Evolutionary conservation across 495 filamentous ascomycete species (phyloP).

Genomic region (Pyronema domesticum): DNA sequence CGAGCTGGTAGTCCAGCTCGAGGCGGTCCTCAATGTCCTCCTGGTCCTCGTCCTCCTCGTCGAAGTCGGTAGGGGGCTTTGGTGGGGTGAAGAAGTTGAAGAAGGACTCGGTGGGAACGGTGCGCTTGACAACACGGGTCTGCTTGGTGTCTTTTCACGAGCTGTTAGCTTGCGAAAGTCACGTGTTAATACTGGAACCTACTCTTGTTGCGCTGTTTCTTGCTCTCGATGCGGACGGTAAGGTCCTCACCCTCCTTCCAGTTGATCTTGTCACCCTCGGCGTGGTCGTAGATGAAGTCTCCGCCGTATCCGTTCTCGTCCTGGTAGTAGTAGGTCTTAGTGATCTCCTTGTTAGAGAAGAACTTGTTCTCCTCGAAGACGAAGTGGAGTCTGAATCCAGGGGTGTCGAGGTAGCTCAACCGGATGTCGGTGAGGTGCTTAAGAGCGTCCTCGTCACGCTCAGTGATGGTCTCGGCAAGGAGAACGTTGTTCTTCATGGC

Average conservation of each 20-base stretch:
- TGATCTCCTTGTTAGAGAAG: constrained; percentile 91
- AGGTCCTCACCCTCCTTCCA: constrained; percentile 90
- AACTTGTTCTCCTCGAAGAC: constrained; percentile 88
- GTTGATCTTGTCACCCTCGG: constrained; percentile 91
- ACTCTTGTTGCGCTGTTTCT: constrained; percentile 99
- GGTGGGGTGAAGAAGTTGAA: constrained; percentile 99
- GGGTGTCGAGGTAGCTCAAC: constrained; percentile 97
- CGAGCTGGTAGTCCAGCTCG: constrained; percentile 96
- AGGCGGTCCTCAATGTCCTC: constrained; percentile 93
- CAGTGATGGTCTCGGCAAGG: constrained; percentile 93
- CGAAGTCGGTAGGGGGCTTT: constrained; percentile 58
- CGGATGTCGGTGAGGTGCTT: constrained; percentile 85
- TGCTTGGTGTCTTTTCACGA: constrained; percentile 73
- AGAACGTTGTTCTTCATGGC: constrained; percentile 99
- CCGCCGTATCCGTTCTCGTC: constrained; percentile 96
- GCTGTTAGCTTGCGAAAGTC: constrained; percentile 22
- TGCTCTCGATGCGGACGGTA: constrained; percentile 86
- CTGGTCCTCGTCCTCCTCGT: constrained; percentile 58
- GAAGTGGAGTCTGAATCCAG: constrained; percentile 95
- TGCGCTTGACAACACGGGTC: constrained; percentile 96
- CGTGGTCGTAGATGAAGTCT: constrained; percentile 99
- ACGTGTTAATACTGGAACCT: constrained; percentile 25
- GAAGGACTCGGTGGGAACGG: constrained; percentile 94
- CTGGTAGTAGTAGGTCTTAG: constrained; percentile 98
- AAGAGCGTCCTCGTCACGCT: constrained; percentile 82